Evolutionary conservation across 257 asterid genomes (phyloP).

Genomic region (Mentha longifolia): DNA sequence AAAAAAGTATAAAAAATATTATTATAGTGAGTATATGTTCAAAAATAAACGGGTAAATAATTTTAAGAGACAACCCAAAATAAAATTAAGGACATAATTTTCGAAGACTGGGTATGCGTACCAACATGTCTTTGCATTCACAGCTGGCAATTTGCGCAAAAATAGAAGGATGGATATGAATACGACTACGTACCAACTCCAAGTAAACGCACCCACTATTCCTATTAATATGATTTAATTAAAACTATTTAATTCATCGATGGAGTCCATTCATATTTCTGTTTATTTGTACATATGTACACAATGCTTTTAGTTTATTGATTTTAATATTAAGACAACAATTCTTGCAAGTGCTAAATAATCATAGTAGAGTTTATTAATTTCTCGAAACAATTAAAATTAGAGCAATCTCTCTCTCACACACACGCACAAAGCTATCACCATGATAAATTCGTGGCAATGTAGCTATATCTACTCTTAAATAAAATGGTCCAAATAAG

Average conservation of each 20-base stretch:
- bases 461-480: not conserved
- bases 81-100: no score
- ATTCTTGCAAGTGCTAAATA: not conserved
- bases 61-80: no score
- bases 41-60: no score
- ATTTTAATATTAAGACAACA: not conserved
- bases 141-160: not conserved
- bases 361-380: not conserved
- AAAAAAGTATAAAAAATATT: no score
- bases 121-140: not conserved
- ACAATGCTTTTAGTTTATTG: not conserved
- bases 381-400: no score
- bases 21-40: no score
- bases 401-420: no score
- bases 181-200: constrained; percentile 15
- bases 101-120: no score
- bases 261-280: no score
- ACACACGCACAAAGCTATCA: not conserved
- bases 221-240: not conserved
- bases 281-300: no score
- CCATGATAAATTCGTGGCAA: not conserved
- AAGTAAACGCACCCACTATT: not conserved
- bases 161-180: not conserved
- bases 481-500: not conserved
- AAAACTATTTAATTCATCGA: not conserved